These are phyloP conservation scores for Penicillium coprophilum DNA, from an alignment of 495 filamentous ascomycete genomes.

Conservation along the genomic window DNA sequence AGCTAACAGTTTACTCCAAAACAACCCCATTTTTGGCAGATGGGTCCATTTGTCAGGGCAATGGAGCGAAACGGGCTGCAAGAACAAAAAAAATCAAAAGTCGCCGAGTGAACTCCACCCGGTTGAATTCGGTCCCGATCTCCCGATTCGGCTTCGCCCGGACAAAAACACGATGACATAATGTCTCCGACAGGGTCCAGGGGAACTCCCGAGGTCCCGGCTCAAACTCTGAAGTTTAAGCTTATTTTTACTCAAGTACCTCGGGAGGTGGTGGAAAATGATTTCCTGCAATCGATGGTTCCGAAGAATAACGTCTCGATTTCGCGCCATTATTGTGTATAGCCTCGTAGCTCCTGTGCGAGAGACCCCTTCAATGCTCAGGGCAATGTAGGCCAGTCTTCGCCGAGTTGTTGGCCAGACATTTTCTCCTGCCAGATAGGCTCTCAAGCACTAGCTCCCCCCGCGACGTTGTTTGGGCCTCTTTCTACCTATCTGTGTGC, in stretches of 20 bases:
- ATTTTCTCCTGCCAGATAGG: too few species aligned
- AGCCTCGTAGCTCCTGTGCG: neutral
- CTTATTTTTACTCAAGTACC: neutral
- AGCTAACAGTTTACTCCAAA: neutral
- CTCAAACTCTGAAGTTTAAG: neutral
- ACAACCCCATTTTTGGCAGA: neutral
- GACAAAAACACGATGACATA: neutral
- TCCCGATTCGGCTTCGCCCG: neutral
- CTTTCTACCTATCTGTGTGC: too few species aligned
- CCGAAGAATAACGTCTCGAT: neutral
- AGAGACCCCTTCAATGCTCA: neutral
- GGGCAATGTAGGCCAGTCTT: slow-evolving; percentile 8
- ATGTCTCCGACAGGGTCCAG: neutral
- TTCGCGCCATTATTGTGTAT: neutral
- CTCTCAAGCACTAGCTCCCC: too few species aligned
- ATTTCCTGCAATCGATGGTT: neutral
- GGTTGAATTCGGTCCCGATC: slow-evolving; percentile 4
- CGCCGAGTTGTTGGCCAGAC: slow-evolving; percentile 13
- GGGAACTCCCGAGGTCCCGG: neutral
- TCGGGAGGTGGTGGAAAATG: neutral
- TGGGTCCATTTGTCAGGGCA: neutral
- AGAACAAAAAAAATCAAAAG: slow-evolving; percentile 2
- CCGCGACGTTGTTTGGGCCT: too few species aligned
- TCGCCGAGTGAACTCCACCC: slow-evolving; percentile 12
- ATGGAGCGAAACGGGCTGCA: neutral